A percentile compares a stretch with the other conserved stretches of the same genome.
Evolutionary conservation across 2,329 filamentous ascomycete genomes (phyloP).

Genomic region (Botrytis byssoidea): DNA sequence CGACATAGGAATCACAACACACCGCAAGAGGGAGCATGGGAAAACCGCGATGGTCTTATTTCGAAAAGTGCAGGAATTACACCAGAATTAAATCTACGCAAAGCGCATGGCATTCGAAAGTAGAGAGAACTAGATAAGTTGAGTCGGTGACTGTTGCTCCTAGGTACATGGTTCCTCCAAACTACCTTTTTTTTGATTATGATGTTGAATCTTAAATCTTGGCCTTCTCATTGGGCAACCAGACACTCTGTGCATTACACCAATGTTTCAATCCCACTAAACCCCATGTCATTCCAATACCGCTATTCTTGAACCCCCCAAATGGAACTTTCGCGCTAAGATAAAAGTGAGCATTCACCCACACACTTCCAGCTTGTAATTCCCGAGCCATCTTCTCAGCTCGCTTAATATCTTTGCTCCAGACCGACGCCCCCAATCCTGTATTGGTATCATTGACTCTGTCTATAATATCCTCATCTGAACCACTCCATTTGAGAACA

Average conservation of each 20-base stretch:
- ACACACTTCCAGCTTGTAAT: conserved; percentile 57
- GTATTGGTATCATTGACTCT: conserved; percentile 53
- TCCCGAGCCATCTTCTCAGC: conserved; percentile 53
- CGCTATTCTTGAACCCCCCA: conserved; percentile 39
- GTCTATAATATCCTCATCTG: conserved; percentile 51
- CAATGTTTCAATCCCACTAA: conserved; percentile 11
- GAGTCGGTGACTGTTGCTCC: neutral
- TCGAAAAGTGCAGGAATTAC: neutral
- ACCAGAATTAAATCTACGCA: neutral
- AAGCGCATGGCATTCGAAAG: neutral
- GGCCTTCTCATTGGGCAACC: neutral
- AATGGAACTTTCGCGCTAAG: conserved; percentile 45
- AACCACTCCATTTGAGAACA: conserved; percentile 12
- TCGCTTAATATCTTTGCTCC: conserved; percentile 50
- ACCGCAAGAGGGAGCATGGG: rapidly evolving
- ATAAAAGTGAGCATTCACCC: conserved; percentile 56
- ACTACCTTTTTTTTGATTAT: neutral
- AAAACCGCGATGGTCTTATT: neutral
- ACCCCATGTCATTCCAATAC: conserved; percentile 36
- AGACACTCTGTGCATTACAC: conserved; percentile 21
- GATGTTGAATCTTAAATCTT: neutral
- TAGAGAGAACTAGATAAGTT: neutral
- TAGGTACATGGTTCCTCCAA: neutral
- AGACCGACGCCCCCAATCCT: conserved; percentile 58
- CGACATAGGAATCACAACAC: neutral